phyloP scores from a whole-genome alignment of 2,329 filamentous ascomycete species.

The Fusarium mangiferae region DNA sequence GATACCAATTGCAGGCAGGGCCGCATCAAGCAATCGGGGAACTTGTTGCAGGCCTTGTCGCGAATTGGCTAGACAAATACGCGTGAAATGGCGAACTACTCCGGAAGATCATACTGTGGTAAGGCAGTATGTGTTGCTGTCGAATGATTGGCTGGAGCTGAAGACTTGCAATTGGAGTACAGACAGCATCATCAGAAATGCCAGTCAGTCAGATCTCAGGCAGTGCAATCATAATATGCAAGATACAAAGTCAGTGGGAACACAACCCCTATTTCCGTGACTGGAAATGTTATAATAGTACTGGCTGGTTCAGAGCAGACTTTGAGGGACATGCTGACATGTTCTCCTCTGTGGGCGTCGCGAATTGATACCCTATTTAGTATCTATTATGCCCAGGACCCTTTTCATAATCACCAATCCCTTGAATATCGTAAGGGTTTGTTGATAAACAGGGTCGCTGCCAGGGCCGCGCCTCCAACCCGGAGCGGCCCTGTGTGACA shows the following conservation, averaged over 20 bases:
- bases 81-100: conserved; percentile 24
- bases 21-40: conserved; percentile 12
- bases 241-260: conserved; percentile 38
- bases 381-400: background rate
- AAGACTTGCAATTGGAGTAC: background rate
- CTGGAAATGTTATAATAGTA: background rate
- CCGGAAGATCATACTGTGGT: background rate
- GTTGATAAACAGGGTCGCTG: conserved; percentile 32
- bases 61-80: conserved; percentile 17
- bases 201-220: conserved; percentile 41
- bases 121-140: conserved; percentile 6
- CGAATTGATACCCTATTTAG: conserved; percentile 31
- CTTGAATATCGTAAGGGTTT: conserved; percentile 5
- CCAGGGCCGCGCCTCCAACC: conserved; percentile 31
- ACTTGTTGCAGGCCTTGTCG: conserved; percentile 13
- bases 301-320: background rate
- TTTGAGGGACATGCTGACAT: conserved; percentile 3
- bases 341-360: conserved; percentile 1
- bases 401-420: conserved; percentile 3
- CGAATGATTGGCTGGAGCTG: background rate
- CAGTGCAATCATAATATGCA: conserved; percentile 40
- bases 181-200: conserved; percentile 16
- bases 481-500: conserved; percentile 31
- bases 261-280: conserved; percentile 30
- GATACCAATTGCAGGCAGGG: background rate